Base-by-base conservation (phyloP, 2,329 filamentous ascomycete species). In the Fusarium irregulare region DNA sequence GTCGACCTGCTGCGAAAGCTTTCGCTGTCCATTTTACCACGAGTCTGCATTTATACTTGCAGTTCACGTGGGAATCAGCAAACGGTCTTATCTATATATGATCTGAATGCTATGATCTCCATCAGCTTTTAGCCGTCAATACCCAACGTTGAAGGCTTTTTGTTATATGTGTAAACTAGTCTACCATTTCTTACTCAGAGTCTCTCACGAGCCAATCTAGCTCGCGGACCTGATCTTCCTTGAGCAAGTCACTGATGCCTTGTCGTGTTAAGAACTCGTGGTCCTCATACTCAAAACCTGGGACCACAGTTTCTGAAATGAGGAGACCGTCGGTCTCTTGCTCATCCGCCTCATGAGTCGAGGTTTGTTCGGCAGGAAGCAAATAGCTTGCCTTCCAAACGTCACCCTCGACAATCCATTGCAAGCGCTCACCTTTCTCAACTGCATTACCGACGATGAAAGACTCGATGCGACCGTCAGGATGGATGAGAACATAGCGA, bases 371-470 rank as follows among this genome's bases (percentile, higher is more conserved):
- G 46, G 40, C 27, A 18, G 68, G 69, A 6, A 91, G 76, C 60
- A 92, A 73, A 77, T 85, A 91, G 72, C 84, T 89, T 13, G 86
- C 86, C 79, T 92, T 92, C 76, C 86, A 92, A 76, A 88, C 88
- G 7, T 87, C 89, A 0, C 90, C 89, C 56, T 91, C 88, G 10
- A 93, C 89, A 64, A 91, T 82, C 90, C 90, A 92, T 76, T 91
- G 88, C 73, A 90, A 68, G 75, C 76, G 85, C 81, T 92, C 90
- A 1, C 89, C 90, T 1, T 75, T 78, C 6, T 80, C 81, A 7
- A 91, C 79, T 74, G 90, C 80, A 14, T 81, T 82, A 0, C 89
- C 90, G 2, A 92, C 90, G 6, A 89, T 77, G 71, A 91, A 92
- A 9, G 82, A 86, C 79, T 92, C 89, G n/a, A 92, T 78, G 18